Evolutionary conservation across 257 asterid species (phyloP).

Genomic region (Linaria vulgaris): DNA sequence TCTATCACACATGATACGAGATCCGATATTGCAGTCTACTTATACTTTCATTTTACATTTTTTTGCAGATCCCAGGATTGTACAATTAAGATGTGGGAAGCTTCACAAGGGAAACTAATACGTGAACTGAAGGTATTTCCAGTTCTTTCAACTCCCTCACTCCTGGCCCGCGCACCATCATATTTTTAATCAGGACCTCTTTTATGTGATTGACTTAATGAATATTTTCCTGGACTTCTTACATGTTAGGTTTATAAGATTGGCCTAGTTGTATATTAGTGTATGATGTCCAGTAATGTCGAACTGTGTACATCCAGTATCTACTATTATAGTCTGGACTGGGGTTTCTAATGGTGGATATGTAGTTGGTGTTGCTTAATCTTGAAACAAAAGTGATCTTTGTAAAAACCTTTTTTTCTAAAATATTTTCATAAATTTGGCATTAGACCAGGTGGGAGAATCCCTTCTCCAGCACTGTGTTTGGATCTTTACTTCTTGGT

Average conservation of each 20-base stretch:
- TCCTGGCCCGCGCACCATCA: not conserved
- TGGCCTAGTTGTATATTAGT: not conserved
- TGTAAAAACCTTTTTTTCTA: not conserved
- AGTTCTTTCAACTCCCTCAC: not conserved
- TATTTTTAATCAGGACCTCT: slow-evolving; percentile 9
- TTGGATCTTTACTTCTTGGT: not conserved
- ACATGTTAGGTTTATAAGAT: not conserved
- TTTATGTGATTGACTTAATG: not conserved
- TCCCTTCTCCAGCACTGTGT: not conserved
- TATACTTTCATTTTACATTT: slow-evolving; percentile 26
- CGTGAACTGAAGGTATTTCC: slow-evolving; percentile 76
- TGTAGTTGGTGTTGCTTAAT: slow-evolving; percentile 11
- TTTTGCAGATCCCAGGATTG: slow-evolving; percentile 88
- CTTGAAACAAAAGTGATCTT: not conserved
- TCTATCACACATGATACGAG: slow-evolving; percentile 13
- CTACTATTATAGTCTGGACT: not conserved
- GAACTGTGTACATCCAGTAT: not conserved
- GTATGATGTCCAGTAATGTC: not conserved
- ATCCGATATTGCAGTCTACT: not conserved
- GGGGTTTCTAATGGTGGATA: slow-evolving; percentile 13
- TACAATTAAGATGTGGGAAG: slow-evolving; percentile 93
- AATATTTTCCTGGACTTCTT: not conserved
- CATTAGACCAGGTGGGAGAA: slow-evolving; percentile 2
- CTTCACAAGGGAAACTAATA: slow-evolving; percentile 82
- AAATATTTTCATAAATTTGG: not conserved